A percentile compares a stretch with the other conserved stretches of the same genome.
These are phyloP conservation scores for Leonotis leonurus DNA, from an alignment of 257 asterid genomes.

Conservation along the genomic window DNA sequence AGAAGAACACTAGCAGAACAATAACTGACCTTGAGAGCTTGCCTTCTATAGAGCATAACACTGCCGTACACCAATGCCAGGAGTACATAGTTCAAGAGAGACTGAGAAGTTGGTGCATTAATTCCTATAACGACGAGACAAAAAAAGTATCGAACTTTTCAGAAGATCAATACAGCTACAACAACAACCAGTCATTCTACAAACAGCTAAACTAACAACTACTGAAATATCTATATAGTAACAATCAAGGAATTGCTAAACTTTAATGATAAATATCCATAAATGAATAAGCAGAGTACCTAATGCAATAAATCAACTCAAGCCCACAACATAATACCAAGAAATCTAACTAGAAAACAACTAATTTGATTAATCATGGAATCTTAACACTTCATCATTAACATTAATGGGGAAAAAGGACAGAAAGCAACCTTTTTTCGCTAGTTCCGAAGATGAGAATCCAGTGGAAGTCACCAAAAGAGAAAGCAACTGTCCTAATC, in stretches of 20 bases:
- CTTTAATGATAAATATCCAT: neutral
- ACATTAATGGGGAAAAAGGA: neutral
- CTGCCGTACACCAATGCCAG: constrained; percentile 79
- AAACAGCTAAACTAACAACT: neutral
- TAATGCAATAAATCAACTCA: neutral
- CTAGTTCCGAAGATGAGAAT: constrained; percentile 85
- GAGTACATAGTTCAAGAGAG: constrained; percentile 78
- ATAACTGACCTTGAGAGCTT: constrained; percentile 69
- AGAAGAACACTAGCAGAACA: neutral
- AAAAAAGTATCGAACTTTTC: neutral
- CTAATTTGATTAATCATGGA: neutral
- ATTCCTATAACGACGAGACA: constrained; percentile 44
- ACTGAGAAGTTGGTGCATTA: constrained; percentile 97
- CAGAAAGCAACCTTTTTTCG: constrained; percentile 45
- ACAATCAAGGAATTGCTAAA: neutral
- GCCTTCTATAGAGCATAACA: constrained; percentile 59
- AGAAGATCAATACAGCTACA: neutral
- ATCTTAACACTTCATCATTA: neutral
- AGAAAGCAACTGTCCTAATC: constrained; percentile 77
- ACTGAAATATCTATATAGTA: neutral
- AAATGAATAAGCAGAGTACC: neutral
- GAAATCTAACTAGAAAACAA: neutral
- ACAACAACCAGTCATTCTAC: neutral
- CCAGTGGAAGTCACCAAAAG: constrained; percentile 89
- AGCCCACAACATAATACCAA: constrained; percentile 9